Evolutionary conservation across 306 rosid genomes (phyloP).

Genomic region (Trifolium dubium): DNA sequence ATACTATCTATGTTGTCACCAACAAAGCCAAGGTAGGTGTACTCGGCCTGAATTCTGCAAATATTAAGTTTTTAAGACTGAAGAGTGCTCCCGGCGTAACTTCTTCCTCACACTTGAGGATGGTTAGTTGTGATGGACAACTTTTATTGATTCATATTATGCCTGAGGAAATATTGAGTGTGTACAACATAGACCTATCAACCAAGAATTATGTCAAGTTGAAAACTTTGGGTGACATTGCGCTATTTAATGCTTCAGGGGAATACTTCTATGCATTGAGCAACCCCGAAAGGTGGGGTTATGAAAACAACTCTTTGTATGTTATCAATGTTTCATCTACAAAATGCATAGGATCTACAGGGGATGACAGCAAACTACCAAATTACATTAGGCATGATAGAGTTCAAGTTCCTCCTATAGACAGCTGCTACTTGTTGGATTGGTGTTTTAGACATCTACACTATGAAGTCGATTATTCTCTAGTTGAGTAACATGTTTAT

Average conservation of each 20-base stretch:
- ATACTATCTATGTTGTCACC: neutral
- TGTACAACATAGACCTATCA: conserved; percentile 6
- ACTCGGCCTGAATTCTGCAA: neutral
- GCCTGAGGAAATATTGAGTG: neutral
- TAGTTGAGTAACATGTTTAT: neutral
- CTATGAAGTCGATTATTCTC: conserved; percentile 1
- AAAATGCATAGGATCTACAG: neutral
- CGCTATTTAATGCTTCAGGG: neutral
- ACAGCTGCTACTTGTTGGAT: neutral
- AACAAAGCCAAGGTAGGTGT: neutral
- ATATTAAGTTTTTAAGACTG: neutral
- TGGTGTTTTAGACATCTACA: neutral
- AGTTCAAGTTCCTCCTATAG: too few species aligned
- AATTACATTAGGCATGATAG: neutral
- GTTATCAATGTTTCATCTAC: conserved; percentile 1
- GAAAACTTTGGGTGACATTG: neutral
- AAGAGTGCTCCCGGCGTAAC: neutral
- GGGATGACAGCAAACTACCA: neutral
- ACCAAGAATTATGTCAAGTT: neutral
- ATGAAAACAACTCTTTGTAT: neutral
- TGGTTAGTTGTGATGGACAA: neutral
- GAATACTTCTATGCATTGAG: neutral
- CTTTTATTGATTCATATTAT: neutral
- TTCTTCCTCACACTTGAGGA: neutral
- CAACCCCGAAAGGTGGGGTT: neutral